Evolutionary conservation across 2,329 filamentous ascomycete genomes (phyloP), one percentile per base, ranked within the genome.

Genomic region (Trichophyton rubrum): DNA sequence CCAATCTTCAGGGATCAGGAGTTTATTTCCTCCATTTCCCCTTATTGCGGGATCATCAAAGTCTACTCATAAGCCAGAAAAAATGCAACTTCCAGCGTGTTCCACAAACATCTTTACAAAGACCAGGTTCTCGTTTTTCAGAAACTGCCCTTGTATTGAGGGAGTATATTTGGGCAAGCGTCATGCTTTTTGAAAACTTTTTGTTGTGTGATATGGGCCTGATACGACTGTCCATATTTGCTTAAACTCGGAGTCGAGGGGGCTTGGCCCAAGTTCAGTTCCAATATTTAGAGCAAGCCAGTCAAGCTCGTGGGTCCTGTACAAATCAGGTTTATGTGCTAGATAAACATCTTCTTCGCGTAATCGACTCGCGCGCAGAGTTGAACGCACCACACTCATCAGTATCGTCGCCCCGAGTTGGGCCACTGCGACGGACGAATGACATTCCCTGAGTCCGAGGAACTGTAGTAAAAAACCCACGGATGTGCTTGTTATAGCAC

Each of bases 381-480:
- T 62, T 5, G 67, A 66, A 38, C 70, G 65, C 3, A 69, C 20
- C 13, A 51, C 38, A 8, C 64, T 64, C 70, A 71, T 72, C 2
- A 67, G 11, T 7, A 67, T 0, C 0, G 63, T 66, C 7, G 63
- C 64, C 0, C 27, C 66, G n/a, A 72, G 67, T 33, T 70, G 69
- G 6, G 60, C 61, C 24, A 71, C 49, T 3, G 68, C 62, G 0
- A 61, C 65, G 0, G 68, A 68, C 66, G 67, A 70, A 55, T 71
- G 66, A 64, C 68, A 65, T 0, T 61, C 65, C 3, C 68, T 64
- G 20, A 69, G 56, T 3, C 69, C 69, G 13, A 67, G 60, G 24
- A 72, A 71, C 53, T 72, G 70, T 0, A 64, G 43, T 8, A 71
- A 30, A 58, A 68, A 72, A 1, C 70, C 70, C 11, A 53, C 1